These are phyloP conservation scores for Umbellularia californica DNA, from an alignment of 164 flowering plant species.

Conservation along the genomic window DNA sequence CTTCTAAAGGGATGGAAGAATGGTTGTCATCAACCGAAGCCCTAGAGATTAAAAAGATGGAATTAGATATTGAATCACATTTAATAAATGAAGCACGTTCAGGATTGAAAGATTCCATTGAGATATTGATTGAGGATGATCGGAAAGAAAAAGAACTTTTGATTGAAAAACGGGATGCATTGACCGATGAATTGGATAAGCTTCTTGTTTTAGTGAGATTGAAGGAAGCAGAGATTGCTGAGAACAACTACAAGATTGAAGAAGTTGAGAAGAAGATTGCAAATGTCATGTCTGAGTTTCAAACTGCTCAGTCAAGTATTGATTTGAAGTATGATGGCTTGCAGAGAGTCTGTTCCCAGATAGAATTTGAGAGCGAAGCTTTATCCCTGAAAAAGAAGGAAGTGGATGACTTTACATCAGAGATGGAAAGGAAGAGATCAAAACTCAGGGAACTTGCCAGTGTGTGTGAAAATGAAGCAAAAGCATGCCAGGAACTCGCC, in stretches of 20 bases:
- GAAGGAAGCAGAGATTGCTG: conserved; percentile 73
- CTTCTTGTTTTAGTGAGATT: conserved; percentile 51
- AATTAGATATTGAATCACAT: conserved; percentile 54
- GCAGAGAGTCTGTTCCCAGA: conserved; percentile 36
- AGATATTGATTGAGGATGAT: conserved; percentile 39
- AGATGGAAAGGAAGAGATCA: conserved; percentile 38
- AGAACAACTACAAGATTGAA: conserved; percentile 43
- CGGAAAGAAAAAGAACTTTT: conserved; percentile 47
- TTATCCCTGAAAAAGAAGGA: conserved; percentile 47
- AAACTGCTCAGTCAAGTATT: conserved; percentile 39
- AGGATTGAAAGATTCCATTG: conserved; percentile 38
- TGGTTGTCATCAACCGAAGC: conserved; percentile 58
- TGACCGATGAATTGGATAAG: conserved; percentile 52
- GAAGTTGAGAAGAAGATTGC: conserved; percentile 53
- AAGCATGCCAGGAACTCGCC: conserved; percentile 37
- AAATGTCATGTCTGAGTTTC: conserved; percentile 42
- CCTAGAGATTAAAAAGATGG: conserved; percentile 53
- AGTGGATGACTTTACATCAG: conserved; percentile 36
- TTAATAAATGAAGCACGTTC: conserved; percentile 44
- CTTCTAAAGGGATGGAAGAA: conserved; percentile 45
- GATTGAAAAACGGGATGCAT: conserved; percentile 31
- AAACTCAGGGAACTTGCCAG: conserved; percentile 48
- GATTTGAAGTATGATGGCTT: conserved; percentile 32
- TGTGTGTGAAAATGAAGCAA: conserved; percentile 50
- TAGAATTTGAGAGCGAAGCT: conserved; percentile 39